Evolutionary conservation across 225 moss, liverwort and hornwort species (phyloP).

Genomic region (Climacium dendroides): DNA sequence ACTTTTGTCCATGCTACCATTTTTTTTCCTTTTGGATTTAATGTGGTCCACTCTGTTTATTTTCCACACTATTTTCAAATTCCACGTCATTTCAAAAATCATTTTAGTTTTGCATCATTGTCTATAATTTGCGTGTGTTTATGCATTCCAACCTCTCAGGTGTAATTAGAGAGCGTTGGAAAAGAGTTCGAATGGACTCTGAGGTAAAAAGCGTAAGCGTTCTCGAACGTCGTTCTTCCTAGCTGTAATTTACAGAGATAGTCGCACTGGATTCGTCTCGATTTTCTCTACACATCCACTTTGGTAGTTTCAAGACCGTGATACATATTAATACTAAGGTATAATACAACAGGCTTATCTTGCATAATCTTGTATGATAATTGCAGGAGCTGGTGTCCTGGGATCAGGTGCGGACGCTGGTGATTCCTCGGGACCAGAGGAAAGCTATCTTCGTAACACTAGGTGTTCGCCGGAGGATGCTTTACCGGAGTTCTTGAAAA

Average conservation of each 20-base stretch:
- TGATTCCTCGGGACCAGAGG: background rate
- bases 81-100: background rate
- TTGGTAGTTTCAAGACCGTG: background rate
- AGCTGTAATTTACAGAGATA: background rate
- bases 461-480: background rate
- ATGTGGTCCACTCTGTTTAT: background rate
- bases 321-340: background rate
- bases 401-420: background rate
- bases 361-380: background rate
- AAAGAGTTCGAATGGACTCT: background rate
- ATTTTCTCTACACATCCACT: background rate
- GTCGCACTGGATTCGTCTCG: background rate
- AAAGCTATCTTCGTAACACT: slow-evolving; percentile 7
- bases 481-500: slow-evolving; percentile 1
- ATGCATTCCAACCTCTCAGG: background rate
- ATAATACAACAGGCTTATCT: background rate
- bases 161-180: background rate
- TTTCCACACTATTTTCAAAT: background rate
- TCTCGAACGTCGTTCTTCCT: background rate
- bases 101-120: background rate
- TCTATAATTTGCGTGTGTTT: background rate
- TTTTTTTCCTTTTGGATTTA: background rate
- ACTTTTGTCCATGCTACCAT: background rate
- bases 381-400: background rate
- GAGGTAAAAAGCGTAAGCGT: background rate